Base-by-base conservation (phyloP, 345 rosid genomes). In the Excoecaria cochinchinensis region DNA sequence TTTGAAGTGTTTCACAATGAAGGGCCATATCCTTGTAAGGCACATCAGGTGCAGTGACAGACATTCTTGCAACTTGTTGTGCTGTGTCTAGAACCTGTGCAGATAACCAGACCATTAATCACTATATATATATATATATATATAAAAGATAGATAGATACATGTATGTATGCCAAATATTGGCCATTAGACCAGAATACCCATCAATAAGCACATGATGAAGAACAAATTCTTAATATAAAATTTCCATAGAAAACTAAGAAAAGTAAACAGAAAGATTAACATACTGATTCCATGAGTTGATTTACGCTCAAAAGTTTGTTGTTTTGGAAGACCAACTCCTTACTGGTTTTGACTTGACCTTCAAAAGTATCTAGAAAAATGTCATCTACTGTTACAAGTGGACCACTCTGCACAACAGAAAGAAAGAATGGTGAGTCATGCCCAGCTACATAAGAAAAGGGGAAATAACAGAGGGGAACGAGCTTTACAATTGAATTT, bases 21-120 rank as follows among this genome's bases (percentile, higher is more conserved):
- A 72, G 85, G 14, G 97, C 93, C 89, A 90, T 90, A 82, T 93
- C 97, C 87, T 88, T 88, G 87, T 87, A 93, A 21, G 99, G 76
- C 75, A 88, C 86, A 68, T 96, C 90, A 4, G 91, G 85, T 74
- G 92, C 89, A n/a, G 90, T 85, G 22, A 87, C 78, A 6, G 98
- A 95, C 46, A 81, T 59, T 85, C 98, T 90, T 79, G 91, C 99
- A 69, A 89, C 91, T 81, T 90, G 93, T 72, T 87, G 86, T 42
- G 91, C 79, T 42, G 93, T 88, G 81, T 93, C 99, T 76, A 85
- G 42, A 66, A 89, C 95, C 99, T 93, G 69, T 36, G 61, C n/a
- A 74, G 36, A 31, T 73, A 78, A 51, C 70, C 47, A 67, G 60
- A 78, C 40, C 60, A 69, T 72, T 69, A 74, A 73, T 39, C 17